Percentiles rank a stretch among this genome's conserved stretches.
These are phyloP conservation scores for Saksenaea oblongispora DNA, from an alignment of 371 early-diverging fungal genomes.

Conservation along the genomic window DNA sequence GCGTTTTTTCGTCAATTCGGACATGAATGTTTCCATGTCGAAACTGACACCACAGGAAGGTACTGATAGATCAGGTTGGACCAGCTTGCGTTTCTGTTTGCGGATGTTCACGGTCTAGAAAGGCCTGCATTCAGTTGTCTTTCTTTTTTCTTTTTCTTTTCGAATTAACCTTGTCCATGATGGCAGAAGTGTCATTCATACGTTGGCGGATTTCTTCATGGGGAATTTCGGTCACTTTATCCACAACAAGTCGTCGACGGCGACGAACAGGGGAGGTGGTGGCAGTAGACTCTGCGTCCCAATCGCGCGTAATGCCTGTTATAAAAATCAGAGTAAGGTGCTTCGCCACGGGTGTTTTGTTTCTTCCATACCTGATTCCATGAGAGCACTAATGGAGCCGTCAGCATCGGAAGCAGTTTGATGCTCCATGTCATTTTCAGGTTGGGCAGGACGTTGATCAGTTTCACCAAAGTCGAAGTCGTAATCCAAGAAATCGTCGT, in stretches of 20 bases:
- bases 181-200: conserved; percentile 51
- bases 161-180: conserved; percentile 28
- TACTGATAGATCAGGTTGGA: not conserved
- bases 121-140: not conserved
- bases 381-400: conserved; percentile 24
- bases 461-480: conserved; percentile 61
- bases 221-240: conserved; percentile 71
- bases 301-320: conserved; percentile 38
- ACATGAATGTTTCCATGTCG: not conserved
- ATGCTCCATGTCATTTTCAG: conserved; percentile 5
- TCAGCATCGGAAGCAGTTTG: conserved; percentile 8
- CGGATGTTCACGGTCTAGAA: conserved; percentile 7
- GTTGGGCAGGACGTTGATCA: conserved; percentile 14
- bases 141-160: not conserved
- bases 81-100: not conserved
- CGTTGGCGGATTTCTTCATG: conserved; percentile 51
- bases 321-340: not conserved
- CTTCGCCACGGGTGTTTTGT: not conserved
- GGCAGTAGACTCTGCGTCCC: conserved; percentile 14
- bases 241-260: conserved; percentile 66
- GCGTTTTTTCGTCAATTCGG: not conserved
- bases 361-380: conserved; percentile 20
- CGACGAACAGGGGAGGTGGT: conserved; percentile 21
- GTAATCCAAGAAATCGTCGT: conserved; percentile 36
- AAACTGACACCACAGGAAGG: not conserved